Evolutionary conservation across 768 basidiomycete species (phyloP), one percentile per base, ranked within the genome.

Genomic region (Suillus bovinus): DNA sequence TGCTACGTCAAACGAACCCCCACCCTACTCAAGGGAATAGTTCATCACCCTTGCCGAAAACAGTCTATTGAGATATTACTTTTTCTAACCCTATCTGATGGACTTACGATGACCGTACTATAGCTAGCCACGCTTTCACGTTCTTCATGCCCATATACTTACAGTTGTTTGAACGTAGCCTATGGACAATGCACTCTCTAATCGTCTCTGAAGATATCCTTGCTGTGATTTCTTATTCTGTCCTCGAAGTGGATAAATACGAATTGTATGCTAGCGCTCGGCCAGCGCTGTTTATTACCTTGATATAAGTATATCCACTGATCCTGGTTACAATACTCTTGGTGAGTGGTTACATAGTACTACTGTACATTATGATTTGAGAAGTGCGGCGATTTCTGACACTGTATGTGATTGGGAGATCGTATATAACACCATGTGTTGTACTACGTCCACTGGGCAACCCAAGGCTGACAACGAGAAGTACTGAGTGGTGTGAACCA

Each of bases 11-110:
- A 31, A 36, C 7, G 58, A 63, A 8, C 72, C 72, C 3, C 72
- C 72, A 38, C 62, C 72, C 13, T 73, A 73, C 55, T 69, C 69
- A 22, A 67, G 64, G 36, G 47, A 36, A 24, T 59, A 44, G 27
- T 27, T 57, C n/a, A 57, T 20, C 5, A 14, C 27, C 11, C n/a
- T 7, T 20, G 10, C 27, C 4, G 7, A 31, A 47, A 54, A 59
- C 50, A 44, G 14, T 34, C 29, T 14, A 57, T 16, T 8, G 20
- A 36, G 42, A 22, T 20, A 13, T 36, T 11, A 31, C 36, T 2
- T 22, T 27, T 27, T 57, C 47, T 36, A 55, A 13, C 27, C 7
- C 9, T 36, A 27, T 13, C 17, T 34, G 8, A 34, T 60, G 59
- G 70, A 73, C 61, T 16, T 29, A 53, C 47, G 33, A 33, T 59